phyloP scores from a whole-genome alignment of 345 rosid genomes.

The Clausena lansium region DNA sequence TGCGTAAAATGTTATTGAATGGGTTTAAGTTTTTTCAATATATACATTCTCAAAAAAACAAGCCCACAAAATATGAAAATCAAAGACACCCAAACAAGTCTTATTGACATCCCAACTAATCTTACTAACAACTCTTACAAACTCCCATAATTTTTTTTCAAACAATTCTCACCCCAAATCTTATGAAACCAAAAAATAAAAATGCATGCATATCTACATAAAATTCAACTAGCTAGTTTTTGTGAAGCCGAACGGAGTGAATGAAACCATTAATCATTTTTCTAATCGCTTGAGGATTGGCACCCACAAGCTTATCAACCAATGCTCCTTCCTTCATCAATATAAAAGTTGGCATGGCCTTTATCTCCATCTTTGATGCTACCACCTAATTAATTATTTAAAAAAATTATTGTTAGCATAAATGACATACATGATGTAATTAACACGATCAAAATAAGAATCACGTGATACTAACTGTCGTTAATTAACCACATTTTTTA shows the following conservation, averaged over 20 bases:
- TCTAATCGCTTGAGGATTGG: slow-evolving; percentile 34
- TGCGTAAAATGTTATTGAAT: too few relatives aligned
- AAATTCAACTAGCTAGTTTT: background rate
- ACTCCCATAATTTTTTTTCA: background rate
- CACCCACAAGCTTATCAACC: slow-evolving; percentile 47
- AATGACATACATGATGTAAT: background rate
- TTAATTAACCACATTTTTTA: background rate
- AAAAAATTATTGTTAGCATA: background rate
- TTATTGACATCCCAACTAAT: background rate
- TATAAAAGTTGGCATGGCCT: slow-evolving; percentile 52
- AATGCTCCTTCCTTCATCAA: slow-evolving; percentile 34
- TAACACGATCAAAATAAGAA: background rate
- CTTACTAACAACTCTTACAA: background rate
- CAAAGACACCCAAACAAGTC: too few relatives aligned
- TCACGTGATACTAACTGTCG: too few relatives aligned
- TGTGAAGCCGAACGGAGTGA: background rate
- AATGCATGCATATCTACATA: background rate
- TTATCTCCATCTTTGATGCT: slow-evolving; percentile 40
- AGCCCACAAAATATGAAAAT: background rate
- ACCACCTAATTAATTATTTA: slow-evolving; percentile 17
- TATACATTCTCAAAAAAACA: too few relatives aligned
- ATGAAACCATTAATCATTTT: slow-evolving; percentile 27
- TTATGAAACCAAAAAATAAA: background rate
- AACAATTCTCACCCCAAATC: background rate
- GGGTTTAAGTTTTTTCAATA: too few relatives aligned